A percentile compares a stretch with the other conserved stretches of the same genome.
Evolutionary conservation across 345 rosid genomes (phyloP).

Genomic region (Heritiera fomes): DNA sequence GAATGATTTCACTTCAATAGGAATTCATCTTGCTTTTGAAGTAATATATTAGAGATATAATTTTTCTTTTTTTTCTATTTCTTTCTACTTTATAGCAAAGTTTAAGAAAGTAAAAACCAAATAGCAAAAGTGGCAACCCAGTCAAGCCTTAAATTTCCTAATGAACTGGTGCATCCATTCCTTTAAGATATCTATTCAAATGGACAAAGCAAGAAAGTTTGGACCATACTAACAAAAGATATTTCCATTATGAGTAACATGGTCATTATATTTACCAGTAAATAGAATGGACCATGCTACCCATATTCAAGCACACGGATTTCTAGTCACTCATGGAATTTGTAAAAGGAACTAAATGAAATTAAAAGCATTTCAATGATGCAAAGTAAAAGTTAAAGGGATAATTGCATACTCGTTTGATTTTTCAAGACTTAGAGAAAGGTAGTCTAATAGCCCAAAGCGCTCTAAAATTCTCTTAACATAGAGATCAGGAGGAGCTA

Average conservation of each 20-base stretch:
- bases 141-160: not conserved
- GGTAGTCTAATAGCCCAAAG: constrained; percentile 74
- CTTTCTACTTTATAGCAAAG: not conserved
- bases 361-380: constrained; percentile 8
- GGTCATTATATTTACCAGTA: not conserved
- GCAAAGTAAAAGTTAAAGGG: not conserved
- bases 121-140: not conserved
- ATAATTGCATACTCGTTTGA: constrained; percentile 61
- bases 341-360: not conserved
- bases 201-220: not conserved
- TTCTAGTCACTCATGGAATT: not conserved
- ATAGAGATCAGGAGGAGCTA: constrained; percentile 87
- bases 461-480: constrained; percentile 68
- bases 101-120: not conserved
- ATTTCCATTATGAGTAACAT: not conserved
- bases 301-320: not conserved
- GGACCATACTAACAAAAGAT: not conserved
- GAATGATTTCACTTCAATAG: not conserved
- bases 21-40: not conserved
- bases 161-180: not conserved
- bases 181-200: not conserved
- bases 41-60: not conserved
- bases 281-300: not conserved
- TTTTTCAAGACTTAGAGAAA: constrained; percentile 51
- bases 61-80: not conserved